Conservation (phyloP, 768 basidiomycete species). For the Phylloporus arenicola region DNA sequence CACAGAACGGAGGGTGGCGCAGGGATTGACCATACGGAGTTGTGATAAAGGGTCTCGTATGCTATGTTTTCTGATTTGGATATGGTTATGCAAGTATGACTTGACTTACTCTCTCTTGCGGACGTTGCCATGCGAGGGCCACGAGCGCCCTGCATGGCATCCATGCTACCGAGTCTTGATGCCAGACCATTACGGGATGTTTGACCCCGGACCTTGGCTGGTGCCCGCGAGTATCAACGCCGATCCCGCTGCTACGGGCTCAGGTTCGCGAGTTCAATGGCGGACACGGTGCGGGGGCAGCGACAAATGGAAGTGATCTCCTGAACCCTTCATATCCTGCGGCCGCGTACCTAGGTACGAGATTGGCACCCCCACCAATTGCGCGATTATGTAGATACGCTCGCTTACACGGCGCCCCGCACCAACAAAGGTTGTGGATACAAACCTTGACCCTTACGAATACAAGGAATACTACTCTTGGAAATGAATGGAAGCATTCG, state of each 20-base stretch:
- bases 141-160: conserved; percentile 17
- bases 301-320: neutral
- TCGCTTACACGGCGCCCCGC: too few relatives aligned
- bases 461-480: neutral
- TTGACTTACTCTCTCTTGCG: neutral
- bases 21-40: conserved; percentile 18
- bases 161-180: conserved; percentile 12
- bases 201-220: conserved; percentile 5
- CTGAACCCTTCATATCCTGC: neutral
- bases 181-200: neutral
- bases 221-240: neutral
- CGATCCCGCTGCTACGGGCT: neutral
- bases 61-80: conserved; percentile 15
- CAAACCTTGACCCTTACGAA: neutral
- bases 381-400: neutral
- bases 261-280: neutral
- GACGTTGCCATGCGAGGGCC: conserved; percentile 4
- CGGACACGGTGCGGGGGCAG: neutral
- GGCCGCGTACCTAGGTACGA: conserved; percentile 8
- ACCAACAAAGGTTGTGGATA: too few relatives aligned
- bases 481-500: conserved; percentile 1
- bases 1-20: conserved; percentile 13
- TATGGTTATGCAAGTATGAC: conserved; percentile 14
- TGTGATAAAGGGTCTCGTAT: conserved; percentile 17
- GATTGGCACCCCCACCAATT: conserved; percentile 9